A percentile compares a stretch with the other conserved stretches of the same genome.
Evolutionary conservation across 2,329 filamentous ascomycete species (phyloP).

Genomic region (Knufia petricola): DNA sequence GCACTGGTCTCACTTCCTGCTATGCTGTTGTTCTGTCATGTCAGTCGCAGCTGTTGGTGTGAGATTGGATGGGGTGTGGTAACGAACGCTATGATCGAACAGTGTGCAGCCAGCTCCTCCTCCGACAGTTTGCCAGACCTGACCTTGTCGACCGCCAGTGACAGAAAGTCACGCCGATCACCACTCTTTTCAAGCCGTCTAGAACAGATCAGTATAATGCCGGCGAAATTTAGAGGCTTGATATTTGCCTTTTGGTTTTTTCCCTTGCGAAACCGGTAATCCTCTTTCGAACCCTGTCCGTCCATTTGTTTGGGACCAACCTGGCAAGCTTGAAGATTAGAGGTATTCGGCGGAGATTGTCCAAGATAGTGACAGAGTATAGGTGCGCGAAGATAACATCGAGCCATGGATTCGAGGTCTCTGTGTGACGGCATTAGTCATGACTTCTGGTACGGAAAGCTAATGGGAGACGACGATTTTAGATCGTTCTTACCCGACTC

Average conservation of each 20-base stretch:
- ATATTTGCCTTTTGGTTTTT: background rate
- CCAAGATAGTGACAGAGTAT: background rate
- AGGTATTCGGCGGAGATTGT: background rate
- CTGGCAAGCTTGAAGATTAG: background rate
- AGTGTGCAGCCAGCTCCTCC: background rate
- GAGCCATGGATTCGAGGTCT: background rate
- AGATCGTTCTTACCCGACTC: slow-evolving; percentile 15
- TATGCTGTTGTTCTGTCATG: no score
- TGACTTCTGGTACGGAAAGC: background rate
- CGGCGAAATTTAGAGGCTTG: no score
- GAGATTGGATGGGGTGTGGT: background rate
- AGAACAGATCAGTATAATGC: background rate
- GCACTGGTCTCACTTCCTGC: slow-evolving; percentile 46
- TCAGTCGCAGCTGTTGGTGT: no score
- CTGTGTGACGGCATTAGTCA: background rate
- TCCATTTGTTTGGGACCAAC: background rate
- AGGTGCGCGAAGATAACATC: background rate
- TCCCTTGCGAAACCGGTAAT: background rate
- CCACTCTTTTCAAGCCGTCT: background rate
- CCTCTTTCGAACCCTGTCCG: background rate
- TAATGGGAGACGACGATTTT: background rate
- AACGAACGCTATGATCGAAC: background rate
- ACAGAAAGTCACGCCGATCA: background rate
- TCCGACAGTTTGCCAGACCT: background rate
- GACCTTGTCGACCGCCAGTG: background rate